Base-by-base conservation (phyloP, 2,329 filamentous ascomycete species). In the Cercospora berteroae region DNA sequence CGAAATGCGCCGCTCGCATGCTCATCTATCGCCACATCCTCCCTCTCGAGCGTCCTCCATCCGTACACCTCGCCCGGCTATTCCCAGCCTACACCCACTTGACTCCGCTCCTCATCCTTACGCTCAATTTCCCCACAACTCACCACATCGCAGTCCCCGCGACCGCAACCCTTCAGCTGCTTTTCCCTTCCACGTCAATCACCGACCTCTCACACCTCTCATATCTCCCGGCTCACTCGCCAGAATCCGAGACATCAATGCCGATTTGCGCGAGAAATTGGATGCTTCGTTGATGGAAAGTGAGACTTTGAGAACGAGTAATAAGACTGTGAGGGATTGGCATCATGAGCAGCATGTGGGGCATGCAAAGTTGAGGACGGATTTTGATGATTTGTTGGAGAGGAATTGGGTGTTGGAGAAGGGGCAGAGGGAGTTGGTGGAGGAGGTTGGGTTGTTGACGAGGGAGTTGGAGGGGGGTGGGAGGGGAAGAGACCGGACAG, bases 361-460 rank as follows among this genome's bases (percentile, higher is more conserved):
- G 13, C 59, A 61, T 50, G 23, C 39, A 25, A 31, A 29, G 33
- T 61, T 61, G 59, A 18, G 59, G 18, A 27, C 8, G 59, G 59
- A 61, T 27, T 61, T 61, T 50, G 59, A 61, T 61, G 6, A 16
- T 20, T 48, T 61, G 59, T 27, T 61, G 59, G 59, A 61, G 59
- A 39, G 25, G 59, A 61, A 61, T 50, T 25, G 36, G 20, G 12
- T 18, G 39, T 18, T 61, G 33, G 39, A 44, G 20, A 48, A 39
- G 23, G 59, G 59, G 39, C 36, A 39, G 59, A 29, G 39, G 13
- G 36, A 8, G 59, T 61, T 61, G 59, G 13, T 61, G 33, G 39
- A 20, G 39, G 59, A 61, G 23, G 36, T 61, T 16, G 25, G 39
- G 39, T 16, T 27, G 20, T 50, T 61, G 59, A 39, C 39, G 33